phyloP scores from a whole-genome alignment of 2,329 filamentous ascomycete species.

The Ramularia collo-cygni region DNA sequence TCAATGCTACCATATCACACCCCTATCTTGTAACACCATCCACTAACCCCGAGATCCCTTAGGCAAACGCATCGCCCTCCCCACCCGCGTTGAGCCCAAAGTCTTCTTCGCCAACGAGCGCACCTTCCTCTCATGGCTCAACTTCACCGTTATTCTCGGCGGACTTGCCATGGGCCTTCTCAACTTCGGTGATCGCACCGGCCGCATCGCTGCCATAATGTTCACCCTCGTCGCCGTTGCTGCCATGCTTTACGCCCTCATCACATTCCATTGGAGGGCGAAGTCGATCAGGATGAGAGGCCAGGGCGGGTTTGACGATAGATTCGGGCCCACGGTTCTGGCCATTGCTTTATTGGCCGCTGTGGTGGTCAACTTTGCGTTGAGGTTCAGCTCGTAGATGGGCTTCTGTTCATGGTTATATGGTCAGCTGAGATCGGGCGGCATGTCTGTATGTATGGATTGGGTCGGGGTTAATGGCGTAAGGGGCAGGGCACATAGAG shows the following conservation, averaged over 20 bases:
- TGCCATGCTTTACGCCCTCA: slow-evolving; percentile 89
- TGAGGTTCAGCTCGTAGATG: slow-evolving; percentile 51
- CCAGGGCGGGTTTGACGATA: slow-evolving; percentile 93
- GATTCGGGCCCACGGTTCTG: slow-evolving; percentile 85
- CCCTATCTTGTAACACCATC: not conserved
- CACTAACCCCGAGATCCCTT: slow-evolving; percentile 7
- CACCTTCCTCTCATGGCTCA: slow-evolving; percentile 98
- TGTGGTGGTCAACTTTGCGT: slow-evolving; percentile 91
- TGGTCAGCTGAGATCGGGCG: too few species aligned
- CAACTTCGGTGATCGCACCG: slow-evolving; percentile 85
- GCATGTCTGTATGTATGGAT: too few species aligned
- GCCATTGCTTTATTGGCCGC: slow-evolving; percentile 79
- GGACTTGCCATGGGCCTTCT: slow-evolving; percentile 93
- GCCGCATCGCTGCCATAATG: slow-evolving; percentile 86
- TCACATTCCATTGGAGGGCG: slow-evolving; percentile 96
- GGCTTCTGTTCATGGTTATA: too few species aligned
- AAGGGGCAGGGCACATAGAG: too few species aligned
- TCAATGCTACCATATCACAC: too few species aligned
- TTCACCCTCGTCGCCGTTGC: slow-evolving; percentile 94
- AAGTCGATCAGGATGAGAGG: slow-evolving; percentile 85
- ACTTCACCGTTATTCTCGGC: slow-evolving; percentile 97
- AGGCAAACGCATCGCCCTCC: slow-evolving; percentile 98
- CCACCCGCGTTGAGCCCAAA: slow-evolving; percentile 96
- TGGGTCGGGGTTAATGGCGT: too few species aligned
- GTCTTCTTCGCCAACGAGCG: slow-evolving; percentile 99